These are phyloP conservation scores for Chaetomium cochliodes DNA, from an alignment of 495 filamentous ascomycete species.

Conservation along the genomic window DNA sequence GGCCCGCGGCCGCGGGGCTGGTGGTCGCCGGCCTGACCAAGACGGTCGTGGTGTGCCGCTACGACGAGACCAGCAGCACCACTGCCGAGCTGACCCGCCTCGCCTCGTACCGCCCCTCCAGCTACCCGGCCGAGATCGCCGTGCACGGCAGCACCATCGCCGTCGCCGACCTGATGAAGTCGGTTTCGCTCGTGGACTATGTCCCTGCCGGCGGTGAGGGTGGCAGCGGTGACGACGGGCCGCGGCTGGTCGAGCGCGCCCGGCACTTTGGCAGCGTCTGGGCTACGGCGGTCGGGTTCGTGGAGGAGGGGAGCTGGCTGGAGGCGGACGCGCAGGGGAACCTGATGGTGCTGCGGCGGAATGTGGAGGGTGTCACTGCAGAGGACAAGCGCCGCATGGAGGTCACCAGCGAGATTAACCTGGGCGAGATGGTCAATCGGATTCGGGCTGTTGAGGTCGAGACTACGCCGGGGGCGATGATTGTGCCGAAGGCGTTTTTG, in stretches of 20 bases:
- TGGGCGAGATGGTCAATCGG: constrained; percentile 91
- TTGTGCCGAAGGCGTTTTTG: constrained; percentile 81
- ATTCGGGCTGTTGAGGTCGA: constrained; percentile 62
- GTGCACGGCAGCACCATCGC: constrained; percentile 70
- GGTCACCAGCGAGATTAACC: constrained; percentile 71
- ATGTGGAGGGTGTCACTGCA: constrained; percentile 65
- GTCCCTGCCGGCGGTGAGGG: constrained; percentile 44
- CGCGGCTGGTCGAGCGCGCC: constrained; percentile 65
- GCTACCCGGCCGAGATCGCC: constrained; percentile 79
- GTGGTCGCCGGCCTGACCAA: constrained; percentile 85
- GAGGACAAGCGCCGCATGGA: constrained; percentile 72
- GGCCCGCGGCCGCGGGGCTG: constrained; percentile 40
- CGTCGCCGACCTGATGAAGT: constrained; percentile 94
- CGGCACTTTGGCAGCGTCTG: constrained; percentile 79
- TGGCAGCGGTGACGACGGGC: constrained; percentile 34
- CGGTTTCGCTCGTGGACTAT: constrained; percentile 72
- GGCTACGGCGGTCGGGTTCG: constrained; percentile 70
- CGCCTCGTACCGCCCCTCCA: constrained; percentile 75
- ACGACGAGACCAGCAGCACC: constrained; percentile 49
- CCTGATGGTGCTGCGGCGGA: constrained; percentile 70
- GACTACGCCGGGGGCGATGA: constrained; percentile 56
- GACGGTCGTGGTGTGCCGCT: constrained; percentile 68
- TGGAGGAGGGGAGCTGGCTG: constrained; percentile 70
- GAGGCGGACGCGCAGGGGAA: constrained; percentile 86
- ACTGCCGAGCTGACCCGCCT: constrained; percentile 59